Evolutionary conservation across 768 basidiomycete species (phyloP), one percentile per base, ranked within the genome.

Genomic region (Chalciporus pseudorubinellus): DNA sequence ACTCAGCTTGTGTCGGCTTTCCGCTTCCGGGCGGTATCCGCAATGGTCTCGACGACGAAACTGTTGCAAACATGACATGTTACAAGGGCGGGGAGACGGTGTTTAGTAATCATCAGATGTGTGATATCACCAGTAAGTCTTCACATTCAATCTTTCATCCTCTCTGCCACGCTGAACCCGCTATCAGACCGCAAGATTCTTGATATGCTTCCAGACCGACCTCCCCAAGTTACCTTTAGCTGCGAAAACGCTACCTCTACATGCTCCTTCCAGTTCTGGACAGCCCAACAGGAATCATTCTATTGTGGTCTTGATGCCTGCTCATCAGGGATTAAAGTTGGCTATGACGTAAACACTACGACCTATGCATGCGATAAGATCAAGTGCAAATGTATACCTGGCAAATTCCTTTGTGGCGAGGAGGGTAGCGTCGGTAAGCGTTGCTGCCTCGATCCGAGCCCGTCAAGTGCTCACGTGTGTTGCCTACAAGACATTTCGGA

Each of bases 181-280:
- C 46, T 39, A 18, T 43, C 60, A 95, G 93, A 98, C 72, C 85
- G 89, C 43, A 97, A 97, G 72, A 98, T 98, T 59, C 74, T 97
- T 55, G 95, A 97, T 64, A 82, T 83, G 74, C 91, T 98, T 67
- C 89, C 91, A 0, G 87, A 80, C 45, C 82, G 94, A 9, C 88
- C 92, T 18, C 95, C 95, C 0, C 95, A 98, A 68, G 95, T 98
- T 2, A 98, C 97, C 1, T 99, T 99, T 69, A 87, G 88, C 57
- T 99, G 97, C 72, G 84, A 90, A 51, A 79, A 73, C 18, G 52
- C 65, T 2, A 73, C 77, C 12, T 71, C 73, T 4, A 81, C 82
- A 1, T 99, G 97, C 66, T 82, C 84, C 20, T 99, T 99, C 78
- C 95, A 99, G 70, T 99, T 99, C 74, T 99, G 97, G 97, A 92